A percentile compares a stretch with the other conserved stretches of the same genome.
These are phyloP conservation scores for Castanea crenata DNA, from an alignment of 306 rosid species.

Conservation along the genomic window DNA sequence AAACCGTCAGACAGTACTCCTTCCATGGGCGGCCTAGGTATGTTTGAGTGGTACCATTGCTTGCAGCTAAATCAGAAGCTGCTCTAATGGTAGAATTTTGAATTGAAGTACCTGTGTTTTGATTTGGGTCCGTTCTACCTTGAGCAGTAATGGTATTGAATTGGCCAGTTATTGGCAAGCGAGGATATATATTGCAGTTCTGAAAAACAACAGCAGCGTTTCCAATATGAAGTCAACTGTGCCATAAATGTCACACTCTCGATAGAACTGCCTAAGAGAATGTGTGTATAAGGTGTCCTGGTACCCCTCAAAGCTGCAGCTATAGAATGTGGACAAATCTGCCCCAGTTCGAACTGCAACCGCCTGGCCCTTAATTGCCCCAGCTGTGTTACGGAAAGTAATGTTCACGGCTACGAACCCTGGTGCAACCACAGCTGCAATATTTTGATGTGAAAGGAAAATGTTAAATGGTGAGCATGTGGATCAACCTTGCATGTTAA, in stretches of 20 bases:
- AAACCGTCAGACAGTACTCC: constrained; percentile 59
- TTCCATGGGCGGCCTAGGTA: constrained; percentile 89
- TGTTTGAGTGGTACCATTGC: constrained; percentile 20
- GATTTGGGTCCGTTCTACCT: constrained; percentile 49
- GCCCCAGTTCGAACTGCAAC: constrained; percentile 50
- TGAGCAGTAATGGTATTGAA: constrained; percentile 53
- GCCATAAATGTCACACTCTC: constrained; percentile 51
- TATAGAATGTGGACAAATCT: constrained; percentile 38
- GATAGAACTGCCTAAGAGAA: constrained; percentile 46
- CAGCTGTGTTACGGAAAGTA: constrained; percentile 45
- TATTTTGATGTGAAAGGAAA: neutral
- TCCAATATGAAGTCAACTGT: constrained; percentile 52
- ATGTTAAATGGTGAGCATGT: too few relatives aligned
- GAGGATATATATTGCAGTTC: constrained; percentile 46
- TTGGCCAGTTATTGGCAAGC: constrained; percentile 34
- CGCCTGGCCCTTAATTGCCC: constrained; percentile 48
- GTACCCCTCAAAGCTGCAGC: constrained; percentile 56
- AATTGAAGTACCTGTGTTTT: constrained; percentile 39
- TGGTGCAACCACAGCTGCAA: constrained; percentile 64
- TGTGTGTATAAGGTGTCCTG: constrained; percentile 51
- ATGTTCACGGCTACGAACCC: constrained; percentile 61
- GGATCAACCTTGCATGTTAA: too few relatives aligned
- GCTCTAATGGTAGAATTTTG: constrained; percentile 33
- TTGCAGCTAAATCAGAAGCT: constrained; percentile 31
- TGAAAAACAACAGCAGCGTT: constrained; percentile 42